Conservation (phyloP, 108 stramenopile species). For the Fragilaria crotonensis region DNA sequence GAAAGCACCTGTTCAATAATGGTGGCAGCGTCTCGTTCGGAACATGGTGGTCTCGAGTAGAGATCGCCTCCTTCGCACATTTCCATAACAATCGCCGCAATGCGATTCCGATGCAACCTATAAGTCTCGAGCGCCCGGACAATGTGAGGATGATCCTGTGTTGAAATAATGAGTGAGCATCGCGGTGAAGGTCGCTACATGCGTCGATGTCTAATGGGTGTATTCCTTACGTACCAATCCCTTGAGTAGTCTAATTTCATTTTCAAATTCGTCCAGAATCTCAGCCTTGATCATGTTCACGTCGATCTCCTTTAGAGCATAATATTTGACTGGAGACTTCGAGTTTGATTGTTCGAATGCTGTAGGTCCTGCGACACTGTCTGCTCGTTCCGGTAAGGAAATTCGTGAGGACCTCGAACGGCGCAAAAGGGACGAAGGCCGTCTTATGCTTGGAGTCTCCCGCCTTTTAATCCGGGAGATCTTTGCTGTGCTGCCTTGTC, state of each 20-base stretch:
- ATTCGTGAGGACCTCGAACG: not conserved
- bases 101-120: slow-evolving; percentile 29
- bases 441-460: no score
- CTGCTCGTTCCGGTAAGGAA: no score
- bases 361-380: no score
- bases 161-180: not conserved
- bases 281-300: not conserved
- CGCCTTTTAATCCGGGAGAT: slow-evolving; percentile 53
- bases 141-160: slow-evolving; percentile 94
- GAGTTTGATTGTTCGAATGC: not conserved
- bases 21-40: slow-evolving; percentile 59
- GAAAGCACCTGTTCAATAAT: slow-evolving; percentile 52
- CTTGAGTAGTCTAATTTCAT: slow-evolving; percentile 3
- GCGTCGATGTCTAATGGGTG: no score
- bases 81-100: slow-evolving; percentile 77
- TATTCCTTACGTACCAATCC: slow-evolving; percentile 15
- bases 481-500: slow-evolving; percentile 65
- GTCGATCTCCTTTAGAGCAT: slow-evolving; percentile 9
- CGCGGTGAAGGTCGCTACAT: no score
- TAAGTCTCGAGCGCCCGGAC: slow-evolving; percentile 86
- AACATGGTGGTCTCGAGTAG: slow-evolving; percentile 45
- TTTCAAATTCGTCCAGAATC: slow-evolving; percentile 1
- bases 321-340: slow-evolving; percentile 1
- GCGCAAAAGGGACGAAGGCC: slow-evolving; percentile 34
- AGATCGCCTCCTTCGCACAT: slow-evolving; percentile 74